A percentile compares a stretch with the other conserved stretches of the same genome.
Conservation (phyloP, 805 yeast species). For the Sugiyamaella lignohabitans region DNA sequence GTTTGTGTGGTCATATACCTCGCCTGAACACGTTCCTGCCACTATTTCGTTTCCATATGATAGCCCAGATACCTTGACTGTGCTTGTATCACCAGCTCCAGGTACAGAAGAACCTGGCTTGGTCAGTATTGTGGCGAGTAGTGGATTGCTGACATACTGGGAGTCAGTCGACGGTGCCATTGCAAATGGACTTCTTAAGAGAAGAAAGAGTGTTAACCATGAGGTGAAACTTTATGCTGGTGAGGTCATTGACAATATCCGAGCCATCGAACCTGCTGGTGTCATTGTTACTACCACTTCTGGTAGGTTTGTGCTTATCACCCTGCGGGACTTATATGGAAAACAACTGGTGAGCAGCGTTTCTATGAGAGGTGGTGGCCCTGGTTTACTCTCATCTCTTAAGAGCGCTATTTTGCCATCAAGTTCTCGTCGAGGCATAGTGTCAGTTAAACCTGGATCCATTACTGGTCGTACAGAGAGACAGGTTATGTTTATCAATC, state of each 20-base stretch:
- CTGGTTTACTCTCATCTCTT: conserved; percentile 27
- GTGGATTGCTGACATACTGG: conserved; percentile 61
- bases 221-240: conserved; percentile 39
- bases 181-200: conserved; percentile 50
- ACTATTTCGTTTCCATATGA: conserved; percentile 45
- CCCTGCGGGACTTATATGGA: conserved; percentile 63
- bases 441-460: conserved; percentile 51
- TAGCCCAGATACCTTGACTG: conserved; percentile 39
- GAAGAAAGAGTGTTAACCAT: conserved; percentile 31
- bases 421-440: conserved; percentile 39
- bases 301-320: conserved; percentile 56
- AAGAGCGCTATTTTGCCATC: conserved; percentile 23
- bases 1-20: conserved; percentile 61
- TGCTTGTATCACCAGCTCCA: conserved; percentile 51
- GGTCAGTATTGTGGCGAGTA: conserved; percentile 50
- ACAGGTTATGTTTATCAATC: conserved; percentile 37
- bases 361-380: conserved; percentile 25
- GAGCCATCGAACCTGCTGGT: conserved; percentile 69
- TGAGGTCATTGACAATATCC: conserved; percentile 53
- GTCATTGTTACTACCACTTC: conserved; percentile 61
- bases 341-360: conserved; percentile 38
- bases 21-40: conserved; percentile 54
- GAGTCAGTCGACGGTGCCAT: conserved; percentile 71
- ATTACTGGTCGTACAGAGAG: conserved; percentile 47
- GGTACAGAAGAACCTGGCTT: conserved; percentile 60